These are phyloP conservation scores for Exophiala sp. DNA, from an alignment of 2,329 filamentous ascomycete species.

Conservation along the genomic window DNA sequence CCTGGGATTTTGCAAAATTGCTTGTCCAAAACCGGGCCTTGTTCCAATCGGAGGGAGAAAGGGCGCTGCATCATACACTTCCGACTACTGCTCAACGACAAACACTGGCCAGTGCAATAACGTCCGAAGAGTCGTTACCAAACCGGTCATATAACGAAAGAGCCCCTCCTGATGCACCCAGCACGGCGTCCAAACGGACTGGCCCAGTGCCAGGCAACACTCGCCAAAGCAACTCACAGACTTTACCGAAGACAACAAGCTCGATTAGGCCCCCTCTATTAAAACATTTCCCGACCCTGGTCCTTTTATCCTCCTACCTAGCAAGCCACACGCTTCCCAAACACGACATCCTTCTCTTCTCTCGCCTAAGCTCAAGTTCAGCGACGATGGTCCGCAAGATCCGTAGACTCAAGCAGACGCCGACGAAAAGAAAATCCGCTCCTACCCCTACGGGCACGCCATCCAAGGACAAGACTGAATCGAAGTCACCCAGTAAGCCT, in stretches of 20 bases:
- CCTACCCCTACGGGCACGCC: constrained; percentile 8
- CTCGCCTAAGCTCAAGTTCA: constrained; percentile 43
- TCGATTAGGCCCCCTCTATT: constrained; percentile 31
- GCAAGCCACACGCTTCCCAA: constrained; percentile 44
- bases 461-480: constrained; percentile 6
- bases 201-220: not conserved
- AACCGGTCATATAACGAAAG: not conserved
- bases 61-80: constrained; percentile 36
- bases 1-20: constrained; percentile 77
- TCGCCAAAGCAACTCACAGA: constrained; percentile 5
- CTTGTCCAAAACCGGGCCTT: constrained; percentile 51
- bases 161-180: constrained; percentile 9
- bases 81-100: constrained; percentile 23
- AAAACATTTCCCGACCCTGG: constrained; percentile 43
- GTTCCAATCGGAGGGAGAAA: constrained; percentile 44
- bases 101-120: too few species aligned
- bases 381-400: constrained; percentile 41
- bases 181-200: not conserved
- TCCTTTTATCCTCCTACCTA: constrained; percentile 44
- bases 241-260: too few species aligned
- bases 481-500: constrained; percentile 33
- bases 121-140: not conserved
- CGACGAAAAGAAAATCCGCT: constrained; percentile 28
- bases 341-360: constrained; percentile 47
- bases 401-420: constrained; percentile 34